phyloP scores from a whole-genome alignment of 805 yeast species.

The Debaryomyces hansenii region DNA sequence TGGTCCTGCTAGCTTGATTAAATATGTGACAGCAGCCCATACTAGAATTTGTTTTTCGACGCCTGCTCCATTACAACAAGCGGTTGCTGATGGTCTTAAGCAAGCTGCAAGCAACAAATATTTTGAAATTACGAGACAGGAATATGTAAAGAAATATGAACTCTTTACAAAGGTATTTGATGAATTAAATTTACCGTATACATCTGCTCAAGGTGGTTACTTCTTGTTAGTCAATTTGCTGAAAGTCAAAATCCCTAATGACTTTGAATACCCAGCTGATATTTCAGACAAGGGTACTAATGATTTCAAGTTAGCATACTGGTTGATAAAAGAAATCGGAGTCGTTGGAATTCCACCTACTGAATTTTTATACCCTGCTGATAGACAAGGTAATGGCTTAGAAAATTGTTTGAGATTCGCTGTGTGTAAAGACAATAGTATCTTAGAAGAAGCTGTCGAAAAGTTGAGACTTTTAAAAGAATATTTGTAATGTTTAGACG shows the following conservation, averaged over 20 bases:
- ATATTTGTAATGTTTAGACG: constrained; percentile 36
- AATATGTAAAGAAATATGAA: constrained; percentile 70
- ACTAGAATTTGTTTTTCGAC: constrained; percentile 91
- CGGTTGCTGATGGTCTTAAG: constrained; percentile 75
- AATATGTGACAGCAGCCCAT: constrained; percentile 84
- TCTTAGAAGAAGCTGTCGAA: constrained; percentile 77
- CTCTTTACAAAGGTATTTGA: constrained; percentile 79
- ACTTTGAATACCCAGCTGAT: constrained; percentile 70
- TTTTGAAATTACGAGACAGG: constrained; percentile 66
- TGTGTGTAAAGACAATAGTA: constrained; percentile 87
- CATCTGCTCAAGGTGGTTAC: constrained; percentile 91
- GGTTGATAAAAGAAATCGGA: constrained; percentile 91
- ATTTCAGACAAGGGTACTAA: constrained; percentile 63
- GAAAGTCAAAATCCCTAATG: constrained; percentile 75
- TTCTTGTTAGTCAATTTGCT: constrained; percentile 86
- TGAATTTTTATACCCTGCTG: constrained; percentile 77
- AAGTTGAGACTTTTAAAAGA: constrained; percentile 70
- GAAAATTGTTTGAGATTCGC: constrained; percentile 91
- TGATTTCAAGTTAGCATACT: constrained; percentile 87
- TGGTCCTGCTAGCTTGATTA: constrained; percentile 79
- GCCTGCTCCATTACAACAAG: constrained; percentile 92
- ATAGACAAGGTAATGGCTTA: constrained; percentile 61
- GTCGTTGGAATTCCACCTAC: constrained; percentile 97
- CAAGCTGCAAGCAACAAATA: constrained; percentile 63
- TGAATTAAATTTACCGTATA: constrained; percentile 84